phyloP scores from a whole-genome alignment of 108 stramenopile genomes.

The Parietichytrium sp. region DNA sequence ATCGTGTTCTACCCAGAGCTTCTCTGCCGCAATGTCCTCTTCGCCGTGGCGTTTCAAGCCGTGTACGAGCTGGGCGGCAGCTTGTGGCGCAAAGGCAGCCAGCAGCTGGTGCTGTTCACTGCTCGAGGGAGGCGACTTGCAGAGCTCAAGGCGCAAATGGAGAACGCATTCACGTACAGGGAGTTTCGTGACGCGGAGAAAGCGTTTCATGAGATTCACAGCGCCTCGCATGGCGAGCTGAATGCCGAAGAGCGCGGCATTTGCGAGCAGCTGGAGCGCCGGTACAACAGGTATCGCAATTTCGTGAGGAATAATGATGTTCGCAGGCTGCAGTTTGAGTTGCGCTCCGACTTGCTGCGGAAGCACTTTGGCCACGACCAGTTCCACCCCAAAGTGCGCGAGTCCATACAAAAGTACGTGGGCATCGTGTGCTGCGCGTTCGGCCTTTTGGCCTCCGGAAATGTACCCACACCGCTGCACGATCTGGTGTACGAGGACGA shows the following conservation, averaged over 20 bases:
- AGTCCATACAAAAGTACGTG: conserved; percentile 20
- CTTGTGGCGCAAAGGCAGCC: not conserved
- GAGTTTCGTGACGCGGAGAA: conserved; percentile 87
- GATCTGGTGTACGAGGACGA: not conserved
- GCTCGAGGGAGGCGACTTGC: conserved; percentile 67
- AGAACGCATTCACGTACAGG: conserved; percentile 62
- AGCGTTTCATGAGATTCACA: conserved; percentile 74
- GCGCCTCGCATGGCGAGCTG: conserved; percentile 74
- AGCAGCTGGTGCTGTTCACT: not conserved
- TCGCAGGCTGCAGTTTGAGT: conserved; percentile 80
- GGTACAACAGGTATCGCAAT: conserved; percentile 71
- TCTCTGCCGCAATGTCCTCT: conserved; percentile 68
- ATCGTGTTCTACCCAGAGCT: conserved; percentile 71
- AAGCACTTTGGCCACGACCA: conserved; percentile 39
- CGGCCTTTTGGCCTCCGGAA: conserved; percentile 8
- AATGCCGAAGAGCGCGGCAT: conserved; percentile 78
- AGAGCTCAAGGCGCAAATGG: conserved; percentile 67
- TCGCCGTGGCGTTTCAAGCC: conserved; percentile 72
- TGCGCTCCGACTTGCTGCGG: conserved; percentile 73
- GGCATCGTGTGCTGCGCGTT: conserved; percentile 24
- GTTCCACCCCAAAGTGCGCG: conserved; percentile 20
- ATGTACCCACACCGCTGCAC: not conserved
- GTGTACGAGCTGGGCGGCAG: conserved; percentile 41
- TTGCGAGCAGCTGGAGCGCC: conserved; percentile 71
- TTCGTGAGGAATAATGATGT: conserved; percentile 80